Base-by-base conservation (phyloP, 352 stramenopile genomes). In the Globisporangium takayamanum region DNA sequence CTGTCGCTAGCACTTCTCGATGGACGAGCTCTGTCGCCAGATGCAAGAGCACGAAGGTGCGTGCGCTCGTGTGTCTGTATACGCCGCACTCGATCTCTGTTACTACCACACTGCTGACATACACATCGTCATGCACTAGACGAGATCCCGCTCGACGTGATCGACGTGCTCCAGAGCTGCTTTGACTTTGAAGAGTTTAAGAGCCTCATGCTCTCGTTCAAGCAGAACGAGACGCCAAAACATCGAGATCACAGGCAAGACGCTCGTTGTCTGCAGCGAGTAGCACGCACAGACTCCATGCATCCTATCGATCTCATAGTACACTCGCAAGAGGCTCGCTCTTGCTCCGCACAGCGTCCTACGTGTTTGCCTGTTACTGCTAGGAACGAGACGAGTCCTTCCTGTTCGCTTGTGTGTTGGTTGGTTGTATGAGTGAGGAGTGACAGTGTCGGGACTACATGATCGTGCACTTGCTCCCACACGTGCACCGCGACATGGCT, bases 141-240 rank as follows among this genome's bases (percentile, higher is more conserved):
- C 30, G 79, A 92, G 50, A 91, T 94, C 53, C 73, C 80, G 2
- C 57, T 80, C 6, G 84, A 91, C 59, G 83, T 92, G 33, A 85
- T 89, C 56, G 84, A 92, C 60, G 76, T 92, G 22, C 64, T 94
- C 20, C 59, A 90, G 61, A 92, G 82, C 63, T 90, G 74, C 66
- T 87, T 78, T 16, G 78, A 91, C 56, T 94, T 94, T 72, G 84
- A 94, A 61, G 84, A 94, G 53, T 94, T 94, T 66, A 92, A 92
- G 71, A 84, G 63, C 45, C 76, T 94, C 26, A 92, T 94, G 82
- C 67, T 94, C 18, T 92, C 80, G 26, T 92, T 85, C 67, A 94
- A 92, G 64, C 81, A 89, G 48, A 91, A 94, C 55, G 79, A 94
- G 46, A 78, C 69, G 12, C 76, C 80, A 1, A 1, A 79, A 71